Percentiles rank a stretch among this genome's conserved stretches.
phyloP scores from a whole-genome alignment of 1,139 yeast genomes.

The Scheffersomyces quercinus region DNA sequence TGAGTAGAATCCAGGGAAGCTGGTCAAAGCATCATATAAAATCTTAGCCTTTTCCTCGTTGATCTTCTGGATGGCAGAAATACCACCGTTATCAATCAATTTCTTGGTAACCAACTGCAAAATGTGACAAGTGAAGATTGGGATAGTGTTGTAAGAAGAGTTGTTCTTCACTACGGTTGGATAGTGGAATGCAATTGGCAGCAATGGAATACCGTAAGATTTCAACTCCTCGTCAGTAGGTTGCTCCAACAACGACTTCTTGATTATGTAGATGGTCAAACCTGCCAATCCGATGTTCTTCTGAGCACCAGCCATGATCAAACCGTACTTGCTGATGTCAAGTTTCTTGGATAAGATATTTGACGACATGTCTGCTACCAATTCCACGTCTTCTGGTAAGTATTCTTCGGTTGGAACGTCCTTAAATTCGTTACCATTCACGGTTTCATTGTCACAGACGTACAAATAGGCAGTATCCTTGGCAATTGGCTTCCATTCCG shows the following conservation, averaged over 20 bases:
- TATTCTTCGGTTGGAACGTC: slow-evolving; percentile 46
- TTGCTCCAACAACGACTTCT: slow-evolving; percentile 71
- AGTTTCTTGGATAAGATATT: slow-evolving; percentile 80
- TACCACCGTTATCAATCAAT: slow-evolving; percentile 62
- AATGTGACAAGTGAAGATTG: slow-evolving; percentile 86
- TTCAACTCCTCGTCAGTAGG: slow-evolving; percentile 64
- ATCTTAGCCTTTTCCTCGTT: slow-evolving; percentile 62
- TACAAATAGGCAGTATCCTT: slow-evolving; percentile 78
- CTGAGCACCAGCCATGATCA: slow-evolving; percentile 94
- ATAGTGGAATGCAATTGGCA: slow-evolving; percentile 87
- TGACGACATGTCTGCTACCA: slow-evolving; percentile 94
- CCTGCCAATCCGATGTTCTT: slow-evolving; percentile 98
- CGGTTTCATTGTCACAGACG: slow-evolving; percentile 95
- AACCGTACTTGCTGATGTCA: slow-evolving; percentile 82
- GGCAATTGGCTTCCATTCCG: slow-evolving; percentile 56
- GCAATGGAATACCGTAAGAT: slow-evolving; percentile 63
- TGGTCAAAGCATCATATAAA: slow-evolving; percentile 66
- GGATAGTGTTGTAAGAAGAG: slow-evolving; percentile 93
- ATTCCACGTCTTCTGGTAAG: slow-evolving; percentile 67
- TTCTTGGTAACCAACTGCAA: slow-evolving; percentile 74
- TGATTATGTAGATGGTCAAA: slow-evolving; percentile 83
- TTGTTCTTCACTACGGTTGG: slow-evolving; percentile 85
- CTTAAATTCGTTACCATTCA: slow-evolving; percentile 86
- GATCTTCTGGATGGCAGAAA: slow-evolving; percentile 50
- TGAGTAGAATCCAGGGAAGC: slow-evolving; percentile 61